Base-by-base conservation (phyloP, 2,329 filamentous ascomycete genomes). In the Aureobasidium sp. region DNA sequence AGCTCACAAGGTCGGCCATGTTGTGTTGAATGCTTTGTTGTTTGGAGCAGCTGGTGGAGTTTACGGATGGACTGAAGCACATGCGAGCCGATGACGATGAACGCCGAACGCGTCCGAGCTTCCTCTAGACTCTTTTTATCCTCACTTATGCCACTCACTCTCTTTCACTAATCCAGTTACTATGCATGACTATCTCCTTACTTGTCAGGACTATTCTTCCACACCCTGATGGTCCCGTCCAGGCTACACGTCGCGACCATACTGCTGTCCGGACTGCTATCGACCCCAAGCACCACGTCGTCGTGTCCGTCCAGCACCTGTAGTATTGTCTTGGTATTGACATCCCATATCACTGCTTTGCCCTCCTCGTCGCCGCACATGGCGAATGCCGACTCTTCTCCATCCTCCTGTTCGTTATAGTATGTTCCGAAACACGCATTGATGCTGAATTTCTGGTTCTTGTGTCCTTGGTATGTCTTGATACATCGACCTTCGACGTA, bases 401-500 rank as follows among this genome's bases (percentile, higher is more conserved):
- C 63, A 47, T 65, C 66, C 62, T 67, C 66, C 13, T 63, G 61
- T 27, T 48, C 59, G 36, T 27, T 36, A 75, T 69, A 59, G 65
- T 88, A 87, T 1, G 84, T 81, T 13, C 90, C 92, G 71, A 97
- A 97, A 44, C 87, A 87, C 4, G 92, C 90, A 2, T 85, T 85
- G n/a, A 97, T 81, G 66, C 90, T 93, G 75, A 89, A 97, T 65
- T 87, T 87, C 61, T 85, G 81, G 73, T 99, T 99, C 61, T 79
- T 77, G 71, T 97, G 94, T 0, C 94, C 94, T 73, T 97, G 92
- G 75, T 97, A 99, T 15, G 94, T 99, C 81, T 99, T 99, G 70
- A 96, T 88, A 68, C 94, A 94, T 32, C 87, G 86, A 8, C 93
- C 93, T 41, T 91, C 86, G 9, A 96, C 88, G 72, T 97, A 99